Percentiles rank a stretch among this genome's conserved stretches.
Conservation (phyloP, 2,329 filamentous ascomycete species). For the Colletotrichum orchidophilum region DNA sequence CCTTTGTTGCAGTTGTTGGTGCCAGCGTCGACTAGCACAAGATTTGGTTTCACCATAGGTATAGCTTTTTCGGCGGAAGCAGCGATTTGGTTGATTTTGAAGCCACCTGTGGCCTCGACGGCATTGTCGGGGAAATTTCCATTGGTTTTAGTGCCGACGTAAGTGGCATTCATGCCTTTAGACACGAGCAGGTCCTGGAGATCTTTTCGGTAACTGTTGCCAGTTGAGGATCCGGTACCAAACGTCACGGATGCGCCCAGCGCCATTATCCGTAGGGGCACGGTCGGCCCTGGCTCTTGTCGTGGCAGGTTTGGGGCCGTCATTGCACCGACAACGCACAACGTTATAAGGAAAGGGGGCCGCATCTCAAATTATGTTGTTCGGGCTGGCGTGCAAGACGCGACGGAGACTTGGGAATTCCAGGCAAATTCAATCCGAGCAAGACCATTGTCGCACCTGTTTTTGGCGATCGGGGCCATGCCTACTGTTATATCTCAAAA, state of each 20-base stretch:
- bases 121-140: constrained; percentile 26
- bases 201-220: constrained; percentile 49
- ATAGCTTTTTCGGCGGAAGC: constrained; percentile 11
- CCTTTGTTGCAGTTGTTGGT: constrained; percentile 37
- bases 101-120: constrained; percentile 22
- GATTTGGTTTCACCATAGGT: constrained; percentile 32
- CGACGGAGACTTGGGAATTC: not conserved
- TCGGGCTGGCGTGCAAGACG: not conserved
- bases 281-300: constrained; percentile 16
- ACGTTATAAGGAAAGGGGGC: not conserved
- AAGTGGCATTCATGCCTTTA: constrained; percentile 18
- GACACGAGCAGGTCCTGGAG: constrained; percentile 38
- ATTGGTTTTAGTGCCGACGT: constrained; percentile 10
- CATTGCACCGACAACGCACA: not conserved
- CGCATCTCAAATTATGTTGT: not conserved
- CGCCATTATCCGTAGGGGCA: constrained; percentile 22
- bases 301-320: not conserved
- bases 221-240: constrained; percentile 40
- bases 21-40: constrained; percentile 36
- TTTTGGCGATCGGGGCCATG: not conserved
- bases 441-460: not conserved
- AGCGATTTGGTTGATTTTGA: constrained; percentile 26
- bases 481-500: not conserved
- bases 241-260: constrained; percentile 28
- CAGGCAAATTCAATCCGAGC: not conserved